Evolutionary conservation across 1,284 basidiomycete species (phyloP).

Genomic region (Ceratobasidium sp.): DNA sequence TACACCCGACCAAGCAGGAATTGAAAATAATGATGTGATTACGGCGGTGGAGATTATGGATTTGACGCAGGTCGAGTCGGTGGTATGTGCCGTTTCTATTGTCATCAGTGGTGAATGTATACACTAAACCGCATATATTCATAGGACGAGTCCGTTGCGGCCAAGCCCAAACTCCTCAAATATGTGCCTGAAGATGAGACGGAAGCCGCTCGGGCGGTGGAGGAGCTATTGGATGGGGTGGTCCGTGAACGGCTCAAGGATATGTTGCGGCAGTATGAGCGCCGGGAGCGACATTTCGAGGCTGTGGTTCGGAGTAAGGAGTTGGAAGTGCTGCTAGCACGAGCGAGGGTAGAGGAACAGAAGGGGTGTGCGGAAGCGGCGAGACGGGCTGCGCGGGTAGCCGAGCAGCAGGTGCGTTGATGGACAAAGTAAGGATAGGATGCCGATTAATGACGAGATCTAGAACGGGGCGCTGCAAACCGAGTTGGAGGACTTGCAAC

Average conservation of each 20-base stretch:
- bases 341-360: slow-evolving; percentile 81
- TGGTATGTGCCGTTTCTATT: slow-evolving; percentile 20
- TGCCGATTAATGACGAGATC: not conserved
- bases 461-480: slow-evolving; percentile 29
- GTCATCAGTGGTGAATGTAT: slow-evolving; percentile 25
- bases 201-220: slow-evolving; percentile 54
- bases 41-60: slow-evolving; percentile 86
- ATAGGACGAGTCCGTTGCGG: slow-evolving; percentile 61
- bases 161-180: slow-evolving; percentile 54
- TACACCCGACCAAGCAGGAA: slow-evolving; percentile 81
- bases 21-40: slow-evolving; percentile 84
- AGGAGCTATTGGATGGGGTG: slow-evolving; percentile 79
- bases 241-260: slow-evolving; percentile 82
- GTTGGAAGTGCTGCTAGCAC: slow-evolving; percentile 79
- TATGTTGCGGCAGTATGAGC: slow-evolving; percentile 80
- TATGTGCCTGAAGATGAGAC: slow-evolving; percentile 19
- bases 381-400: slow-evolving; percentile 46
- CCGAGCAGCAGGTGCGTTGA: slow-evolving; percentile 36
- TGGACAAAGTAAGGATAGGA: no score
- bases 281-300: slow-evolving; percentile 85
- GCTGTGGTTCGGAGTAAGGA: slow-evolving; percentile 87
- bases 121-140: not conserved
- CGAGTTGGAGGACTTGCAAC: slow-evolving; percentile 31
- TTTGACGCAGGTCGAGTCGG: slow-evolving; percentile 61
- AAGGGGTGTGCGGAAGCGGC: slow-evolving; percentile 77